Conservation (phyloP, 1,284 basidiomycete genomes). For the Pisolithus thermaeus region DNA sequence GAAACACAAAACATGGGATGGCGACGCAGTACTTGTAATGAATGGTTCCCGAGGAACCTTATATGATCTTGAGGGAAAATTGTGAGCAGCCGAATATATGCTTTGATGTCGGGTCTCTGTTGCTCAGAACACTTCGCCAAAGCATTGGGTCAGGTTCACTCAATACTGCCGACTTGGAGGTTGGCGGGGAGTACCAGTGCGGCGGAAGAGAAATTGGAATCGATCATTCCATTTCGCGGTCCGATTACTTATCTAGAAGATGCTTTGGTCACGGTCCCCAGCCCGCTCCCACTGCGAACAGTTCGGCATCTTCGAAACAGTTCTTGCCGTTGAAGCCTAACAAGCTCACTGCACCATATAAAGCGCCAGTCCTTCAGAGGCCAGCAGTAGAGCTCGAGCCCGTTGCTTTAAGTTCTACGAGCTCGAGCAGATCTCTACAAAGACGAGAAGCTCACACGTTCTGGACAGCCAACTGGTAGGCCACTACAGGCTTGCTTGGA, state of each 20-base stretch:
- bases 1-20: constrained; percentile 94
- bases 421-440: constrained; percentile 5
- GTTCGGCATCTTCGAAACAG: constrained; percentile 32
- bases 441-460: constrained; percentile 30
- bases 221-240: constrained; percentile 49
- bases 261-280: constrained; percentile 47
- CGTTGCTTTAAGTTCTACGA: constrained; percentile 31
- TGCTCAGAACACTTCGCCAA: constrained; percentile 6
- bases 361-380: constrained; percentile 18
- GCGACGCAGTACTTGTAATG: constrained; percentile 64
- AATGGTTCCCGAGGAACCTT: constrained; percentile 44
- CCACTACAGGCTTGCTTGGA: constrained; percentile 1
- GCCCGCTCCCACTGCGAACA: constrained; percentile 11
- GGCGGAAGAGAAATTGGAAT: constrained; percentile 68
- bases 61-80: constrained; percentile 56
- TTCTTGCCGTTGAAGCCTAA: constrained; percentile 40
- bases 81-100: constrained; percentile 34
- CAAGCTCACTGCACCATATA: constrained; percentile 25
- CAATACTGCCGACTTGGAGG: constrained; percentile 30
- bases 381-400: constrained; percentile 38
- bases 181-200: constrained; percentile 54
- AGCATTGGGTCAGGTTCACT: constrained; percentile 41
- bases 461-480: constrained; percentile 69
- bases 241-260: constrained; percentile 58
- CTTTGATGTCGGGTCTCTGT: constrained; percentile 5